Percentiles rank a stretch among this genome's conserved stretches.
Evolutionary conservation across 2,329 filamentous ascomycete species (phyloP).

Genomic region (Cercospora citrullina): DNA sequence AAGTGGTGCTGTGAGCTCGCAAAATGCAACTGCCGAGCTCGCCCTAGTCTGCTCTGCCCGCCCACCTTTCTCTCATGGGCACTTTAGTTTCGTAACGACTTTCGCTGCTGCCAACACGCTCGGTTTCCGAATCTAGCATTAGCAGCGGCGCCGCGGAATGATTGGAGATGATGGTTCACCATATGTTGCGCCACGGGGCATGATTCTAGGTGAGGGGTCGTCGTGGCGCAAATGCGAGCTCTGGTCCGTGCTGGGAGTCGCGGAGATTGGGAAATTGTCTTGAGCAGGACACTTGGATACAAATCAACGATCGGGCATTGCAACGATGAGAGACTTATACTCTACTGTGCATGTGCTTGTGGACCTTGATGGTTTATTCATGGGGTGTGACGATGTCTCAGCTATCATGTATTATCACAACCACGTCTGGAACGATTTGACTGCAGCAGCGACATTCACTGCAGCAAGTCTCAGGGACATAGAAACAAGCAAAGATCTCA

Average conservation of each 20-base stretch:
- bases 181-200: background rate
- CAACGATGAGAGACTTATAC: background rate
- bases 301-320: background rate
- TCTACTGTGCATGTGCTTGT: background rate
- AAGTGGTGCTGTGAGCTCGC: slow-evolving; percentile 3
- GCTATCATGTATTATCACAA: background rate
- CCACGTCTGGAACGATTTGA: background rate
- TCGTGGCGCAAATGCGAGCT: background rate
- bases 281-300: background rate
- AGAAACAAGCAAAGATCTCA: background rate
- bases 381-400: background rate
- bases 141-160: background rate
- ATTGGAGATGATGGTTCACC: background rate
- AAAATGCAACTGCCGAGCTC: slow-evolving; percentile 5
- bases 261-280: background rate
- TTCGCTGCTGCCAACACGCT: background rate
- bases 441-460: background rate
- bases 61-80: background rate
- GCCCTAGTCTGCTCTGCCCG: background rate
- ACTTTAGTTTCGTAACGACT: background rate
- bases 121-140: background rate
- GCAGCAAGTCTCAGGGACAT: background rate
- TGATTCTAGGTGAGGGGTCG: background rate
- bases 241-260: background rate
- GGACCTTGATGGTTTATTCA: background rate